Base-by-base conservation (phyloP, 495 filamentous ascomycete genomes). In the Penicillium tannophilum region DNA sequence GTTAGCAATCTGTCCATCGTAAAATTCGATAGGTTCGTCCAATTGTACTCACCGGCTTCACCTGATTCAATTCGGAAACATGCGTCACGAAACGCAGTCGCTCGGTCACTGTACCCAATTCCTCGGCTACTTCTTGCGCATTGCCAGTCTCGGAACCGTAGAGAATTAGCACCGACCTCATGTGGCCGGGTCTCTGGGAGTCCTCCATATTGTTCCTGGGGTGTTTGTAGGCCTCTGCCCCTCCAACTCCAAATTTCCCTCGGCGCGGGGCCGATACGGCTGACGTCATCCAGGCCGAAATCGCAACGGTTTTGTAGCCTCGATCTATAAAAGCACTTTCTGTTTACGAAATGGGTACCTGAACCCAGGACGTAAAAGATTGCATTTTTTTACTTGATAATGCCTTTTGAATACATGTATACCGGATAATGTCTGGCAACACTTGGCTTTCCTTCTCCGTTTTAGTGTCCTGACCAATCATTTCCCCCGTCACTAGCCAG, bases 91-190 rank as follows among this genome's bases (percentile, higher is more conserved):
- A 97, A 65, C 85, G 90, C 24, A 96, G 77, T 10, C 93, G 82
- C 71, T 92, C 84, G 10, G 83, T 72, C 62, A 89, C 62, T 24
- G 86, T 80, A 19, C 88, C 90, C 52, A 98, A 73, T 74, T 97
- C 91, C 58, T 89, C 85, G 4, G 95, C 92, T 44, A 91, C 83
- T 62, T 98, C 94, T 66, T 94, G 88, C 36, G 90, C 86, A 65
- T 92, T 98, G 44, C 95, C 94, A 0, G 92, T 97, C 75, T 99
- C 95, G 17, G 92, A 91, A 31, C 91, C 95, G 77, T 97, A 98
- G 41, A 96, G 83, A 42, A 99, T 80, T 51, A 96, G 82, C 45
- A 90, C 87, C 30, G 80, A 88, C 64, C 89, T 69, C 47, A 16
- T 47, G 45, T 45, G 55, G 35, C 39, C 63, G 43, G 62, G 35